A percentile compares a stretch with the other conserved stretches of the same genome.
These are phyloP conservation scores for Zymoseptoria pseudotritici DNA, from an alignment of 2,329 filamentous ascomycete species.

Conservation along the genomic window DNA sequence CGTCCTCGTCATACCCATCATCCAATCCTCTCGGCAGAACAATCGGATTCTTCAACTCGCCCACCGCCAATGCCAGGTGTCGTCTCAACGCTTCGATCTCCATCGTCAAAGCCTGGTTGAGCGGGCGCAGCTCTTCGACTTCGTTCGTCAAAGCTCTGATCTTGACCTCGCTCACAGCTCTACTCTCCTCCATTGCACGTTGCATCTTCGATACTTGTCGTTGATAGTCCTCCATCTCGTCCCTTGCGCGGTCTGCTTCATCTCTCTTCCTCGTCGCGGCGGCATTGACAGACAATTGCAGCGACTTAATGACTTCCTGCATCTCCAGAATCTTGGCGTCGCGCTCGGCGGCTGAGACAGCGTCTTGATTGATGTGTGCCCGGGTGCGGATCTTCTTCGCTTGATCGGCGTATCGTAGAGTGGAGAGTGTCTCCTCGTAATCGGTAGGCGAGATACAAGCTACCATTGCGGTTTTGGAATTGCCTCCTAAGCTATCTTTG, in stretches of 20 bases:
- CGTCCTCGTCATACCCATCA: slow-evolving; percentile 14
- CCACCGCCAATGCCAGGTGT: slow-evolving; percentile 79
- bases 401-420: slow-evolving; percentile 92
- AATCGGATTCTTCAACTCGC: slow-evolving; percentile 86
- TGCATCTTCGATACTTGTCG: slow-evolving; percentile 83
- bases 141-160: slow-evolving; percentile 66
- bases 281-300: slow-evolving; percentile 66
- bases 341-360: slow-evolving; percentile 82
- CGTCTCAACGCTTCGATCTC: slow-evolving; percentile 83
- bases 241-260: slow-evolving; percentile 62
- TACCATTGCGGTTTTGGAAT: slow-evolving; percentile 99
- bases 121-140: slow-evolving; percentile 41
- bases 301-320: slow-evolving; percentile 82
- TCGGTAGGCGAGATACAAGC: slow-evolving; percentile 92
- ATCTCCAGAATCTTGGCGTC: slow-evolving; percentile 91
- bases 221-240: slow-evolving; percentile 90
- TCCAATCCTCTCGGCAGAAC: slow-evolving; percentile 43
- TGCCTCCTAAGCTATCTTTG: slow-evolving; percentile 91
- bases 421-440: slow-evolving; percentile 95
- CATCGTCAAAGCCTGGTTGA: slow-evolving; percentile 50
- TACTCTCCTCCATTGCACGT: slow-evolving; percentile 89
- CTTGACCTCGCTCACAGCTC: slow-evolving; percentile 85
- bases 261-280: slow-evolving; percentile 63
- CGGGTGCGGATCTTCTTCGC: slow-evolving; percentile 94
- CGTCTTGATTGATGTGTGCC: slow-evolving; percentile 91